Evolutionary conservation across 2,329 filamentous ascomycete genomes (phyloP).

Genomic region (Claviceps sp.): DNA sequence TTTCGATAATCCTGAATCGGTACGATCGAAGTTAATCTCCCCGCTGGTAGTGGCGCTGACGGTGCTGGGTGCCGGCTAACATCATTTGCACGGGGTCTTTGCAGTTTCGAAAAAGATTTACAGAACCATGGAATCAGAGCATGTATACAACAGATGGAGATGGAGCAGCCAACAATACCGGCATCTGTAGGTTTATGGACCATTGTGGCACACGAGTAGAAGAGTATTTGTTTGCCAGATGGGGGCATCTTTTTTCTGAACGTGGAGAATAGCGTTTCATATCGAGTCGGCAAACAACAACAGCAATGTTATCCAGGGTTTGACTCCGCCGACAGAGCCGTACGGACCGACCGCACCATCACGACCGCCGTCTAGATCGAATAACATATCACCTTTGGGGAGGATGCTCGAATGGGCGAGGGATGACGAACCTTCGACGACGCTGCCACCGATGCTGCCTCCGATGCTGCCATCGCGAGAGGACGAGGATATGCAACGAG

Average conservation of each 20-base stretch:
- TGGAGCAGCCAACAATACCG: slow-evolving; percentile 27
- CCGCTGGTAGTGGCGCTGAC: neutral
- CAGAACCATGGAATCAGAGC: slow-evolving; percentile 38
- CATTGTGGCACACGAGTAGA: neutral
- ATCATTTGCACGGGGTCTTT: neutral
- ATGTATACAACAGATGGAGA: slow-evolving; percentile 40
- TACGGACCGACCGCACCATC: slow-evolving; percentile 37
- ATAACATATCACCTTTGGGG: slow-evolving; percentile 42
- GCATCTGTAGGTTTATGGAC: slow-evolving; percentile 27
- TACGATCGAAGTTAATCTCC: slow-evolving; percentile 9
- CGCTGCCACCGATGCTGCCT: slow-evolving; percentile 11
- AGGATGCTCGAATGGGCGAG: slow-evolving; percentile 35
- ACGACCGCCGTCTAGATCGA: slow-evolving; percentile 47
- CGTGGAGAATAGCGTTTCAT: slow-evolving; percentile 31
- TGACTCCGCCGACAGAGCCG: slow-evolving; percentile 26
- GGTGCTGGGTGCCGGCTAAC: neutral
- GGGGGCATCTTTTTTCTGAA: neutral
- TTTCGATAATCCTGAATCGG: slow-evolving; percentile 31
- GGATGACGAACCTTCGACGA: slow-evolving; percentile 23
- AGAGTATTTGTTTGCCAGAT: neutral
- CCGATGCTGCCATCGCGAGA: slow-evolving; percentile 25
- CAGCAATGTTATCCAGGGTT: slow-evolving; percentile 27
- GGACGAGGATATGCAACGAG: slow-evolving; percentile 43
- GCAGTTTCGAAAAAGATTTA: slow-evolving; percentile 35
- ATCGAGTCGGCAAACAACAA: slow-evolving; percentile 39